These are phyloP conservation scores for Rhododendron griersonianum DNA, from an alignment of 148 eudicot species.

Conservation along the genomic window DNA sequence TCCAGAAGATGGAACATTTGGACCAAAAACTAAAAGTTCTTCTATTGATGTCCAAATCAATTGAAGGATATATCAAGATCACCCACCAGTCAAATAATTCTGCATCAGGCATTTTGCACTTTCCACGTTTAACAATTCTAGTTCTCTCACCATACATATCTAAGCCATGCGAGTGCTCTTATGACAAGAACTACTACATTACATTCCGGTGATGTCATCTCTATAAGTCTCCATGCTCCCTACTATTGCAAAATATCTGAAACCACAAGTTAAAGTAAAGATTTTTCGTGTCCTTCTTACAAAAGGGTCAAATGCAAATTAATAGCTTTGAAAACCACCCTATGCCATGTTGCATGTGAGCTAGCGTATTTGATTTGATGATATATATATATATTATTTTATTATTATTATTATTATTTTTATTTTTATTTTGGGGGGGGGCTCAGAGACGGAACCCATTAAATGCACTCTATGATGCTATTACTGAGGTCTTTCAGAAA, in stretches of 20 bases:
- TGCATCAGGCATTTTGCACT: background rate
- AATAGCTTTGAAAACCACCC: background rate
- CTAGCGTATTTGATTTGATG: background rate
- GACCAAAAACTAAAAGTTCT: background rate
- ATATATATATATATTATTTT: too few species aligned
- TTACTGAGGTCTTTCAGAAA: background rate
- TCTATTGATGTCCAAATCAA: background rate
- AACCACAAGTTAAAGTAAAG: background rate
- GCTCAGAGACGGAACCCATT: background rate
- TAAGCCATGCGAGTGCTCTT: background rate
- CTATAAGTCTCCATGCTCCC: background rate
- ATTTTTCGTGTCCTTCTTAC: too few species aligned
- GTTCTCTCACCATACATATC: background rate
- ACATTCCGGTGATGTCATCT: background rate
- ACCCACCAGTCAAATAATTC: background rate
- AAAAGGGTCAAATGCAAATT: background rate
- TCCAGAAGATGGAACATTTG: background rate
- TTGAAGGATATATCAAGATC: background rate
- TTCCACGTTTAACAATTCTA: background rate
- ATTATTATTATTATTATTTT: too few species aligned
- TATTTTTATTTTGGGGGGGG: background rate
- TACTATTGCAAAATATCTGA: background rate
- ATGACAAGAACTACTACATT: background rate
- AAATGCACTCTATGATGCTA: background rate
- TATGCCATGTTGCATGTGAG: background rate